Evolutionary conservation across 371 early-diverging fungal species (phyloP).

Genomic region (Coemansia sp.): DNA sequence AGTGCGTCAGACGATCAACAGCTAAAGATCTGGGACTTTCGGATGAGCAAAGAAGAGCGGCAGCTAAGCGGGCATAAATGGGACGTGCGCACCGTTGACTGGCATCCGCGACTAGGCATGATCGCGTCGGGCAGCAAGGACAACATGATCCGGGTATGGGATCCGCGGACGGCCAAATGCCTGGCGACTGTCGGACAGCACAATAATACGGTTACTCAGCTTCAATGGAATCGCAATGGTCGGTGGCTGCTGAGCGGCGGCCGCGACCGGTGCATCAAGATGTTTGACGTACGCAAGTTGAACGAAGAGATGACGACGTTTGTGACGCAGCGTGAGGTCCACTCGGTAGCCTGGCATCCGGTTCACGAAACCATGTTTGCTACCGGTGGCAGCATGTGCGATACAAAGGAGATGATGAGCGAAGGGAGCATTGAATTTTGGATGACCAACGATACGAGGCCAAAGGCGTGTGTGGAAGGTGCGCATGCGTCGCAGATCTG

Average conservation of each 20-base stretch:
- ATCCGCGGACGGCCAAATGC: conserved; percentile 90
- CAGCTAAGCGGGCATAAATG: conserved; percentile 96
- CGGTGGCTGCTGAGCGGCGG: conserved; percentile 96
- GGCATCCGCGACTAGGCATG: conserved; percentile 97
- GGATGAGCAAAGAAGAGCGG: conserved; percentile 84
- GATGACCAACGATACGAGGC: conserved; percentile 70
- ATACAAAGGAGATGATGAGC: conserved; percentile 26
- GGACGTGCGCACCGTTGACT: conserved; percentile 99
- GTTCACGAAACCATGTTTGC: conserved; percentile 89
- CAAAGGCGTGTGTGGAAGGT: conserved; percentile 75
- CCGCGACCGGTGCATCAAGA: conserved; percentile 94
- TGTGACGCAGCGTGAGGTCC: conserved; percentile 95
- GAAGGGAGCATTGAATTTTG: conserved; percentile 95
- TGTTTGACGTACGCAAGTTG: conserved; percentile 97
- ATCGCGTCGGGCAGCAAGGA: conserved; percentile 99
- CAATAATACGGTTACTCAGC: conserved; percentile 92
- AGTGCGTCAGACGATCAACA: conserved; percentile 97
- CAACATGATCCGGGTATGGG: conserved; percentile 99
- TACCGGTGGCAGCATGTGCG: conserved; percentile 77
- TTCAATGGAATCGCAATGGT: conserved; percentile 97
- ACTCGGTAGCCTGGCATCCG: conserved; percentile 97
- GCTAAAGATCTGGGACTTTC: conserved; percentile 98
- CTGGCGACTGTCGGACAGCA: conserved; percentile 96
- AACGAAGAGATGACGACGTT: conserved; percentile 87
- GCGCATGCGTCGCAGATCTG: conserved; percentile 97